These are phyloP conservation scores for Cavenderia fasciculata DNA, from an alignment of 78 protist species.

Conservation along the genomic window DNA sequence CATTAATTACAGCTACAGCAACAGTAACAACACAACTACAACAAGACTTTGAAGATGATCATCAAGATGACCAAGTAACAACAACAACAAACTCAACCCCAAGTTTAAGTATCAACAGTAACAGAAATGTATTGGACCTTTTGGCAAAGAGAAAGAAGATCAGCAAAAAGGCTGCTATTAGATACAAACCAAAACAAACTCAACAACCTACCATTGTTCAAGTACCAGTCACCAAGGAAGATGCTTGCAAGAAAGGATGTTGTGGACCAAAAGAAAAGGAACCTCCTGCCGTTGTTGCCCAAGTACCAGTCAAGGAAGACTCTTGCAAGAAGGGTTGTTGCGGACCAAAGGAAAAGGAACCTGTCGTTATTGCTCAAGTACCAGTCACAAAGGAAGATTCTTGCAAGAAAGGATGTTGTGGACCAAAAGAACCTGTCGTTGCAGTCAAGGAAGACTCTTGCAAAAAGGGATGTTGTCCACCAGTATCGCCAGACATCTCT, in stretches of 20 bases:
- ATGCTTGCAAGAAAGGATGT: slow-evolving; percentile 51
- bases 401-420: slow-evolving; percentile 15
- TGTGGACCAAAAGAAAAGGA: not conserved
- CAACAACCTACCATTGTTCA: too few relatives aligned
- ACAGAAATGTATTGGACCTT: too few relatives aligned
- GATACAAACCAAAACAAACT: too few relatives aligned
- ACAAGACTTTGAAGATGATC: too few relatives aligned
- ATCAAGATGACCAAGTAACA: too few relatives aligned
- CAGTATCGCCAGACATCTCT: not conserved
- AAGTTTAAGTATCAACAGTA: too few relatives aligned
- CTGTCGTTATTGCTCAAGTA: not conserved
- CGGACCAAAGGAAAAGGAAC: not conserved
- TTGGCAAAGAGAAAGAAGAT: too few relatives aligned
- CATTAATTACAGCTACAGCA: too few relatives aligned
- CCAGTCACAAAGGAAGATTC: not conserved
- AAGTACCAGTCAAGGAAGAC: not conserved
- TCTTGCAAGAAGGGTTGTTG: slow-evolving; percentile 24
- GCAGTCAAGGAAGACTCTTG: not conserved
- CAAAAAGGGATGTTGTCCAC: not conserved
- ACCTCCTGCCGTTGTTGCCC: not conserved
- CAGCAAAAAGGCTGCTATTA: too few relatives aligned
- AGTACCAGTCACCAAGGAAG: too few relatives aligned
- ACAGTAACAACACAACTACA: too few relatives aligned
- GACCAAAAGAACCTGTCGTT: not conserved
- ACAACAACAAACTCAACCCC: too few relatives aligned